Percentiles rank a stretch among this genome's conserved stretches.
phyloP scores from a whole-genome alignment of 2,329 filamentous ascomycete species.

The Alternaria arbusti region DNA sequence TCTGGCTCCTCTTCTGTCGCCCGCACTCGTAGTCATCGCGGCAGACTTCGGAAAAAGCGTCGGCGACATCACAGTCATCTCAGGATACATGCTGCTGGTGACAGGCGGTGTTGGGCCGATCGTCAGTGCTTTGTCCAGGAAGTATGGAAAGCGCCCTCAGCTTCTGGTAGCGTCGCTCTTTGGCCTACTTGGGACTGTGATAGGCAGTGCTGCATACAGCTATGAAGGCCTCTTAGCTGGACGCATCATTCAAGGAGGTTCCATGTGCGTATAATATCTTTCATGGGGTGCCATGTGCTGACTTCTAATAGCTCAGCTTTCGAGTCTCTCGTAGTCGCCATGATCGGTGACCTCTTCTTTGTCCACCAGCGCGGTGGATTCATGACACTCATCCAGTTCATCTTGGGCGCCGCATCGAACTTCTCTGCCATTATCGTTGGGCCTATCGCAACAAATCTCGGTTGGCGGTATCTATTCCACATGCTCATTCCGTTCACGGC shows the following conservation, averaged over 20 bases:
- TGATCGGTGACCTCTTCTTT: slow-evolving; percentile 47
- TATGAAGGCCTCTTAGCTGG: slow-evolving; percentile 42
- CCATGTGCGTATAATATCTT: slow-evolving; percentile 12
- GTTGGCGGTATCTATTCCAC: slow-evolving; percentile 53
- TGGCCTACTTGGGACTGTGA: slow-evolving; percentile 37
- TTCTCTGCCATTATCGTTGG: slow-evolving; percentile 47
- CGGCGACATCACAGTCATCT: slow-evolving; percentile 45
- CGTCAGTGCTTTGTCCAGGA: slow-evolving; percentile 39
- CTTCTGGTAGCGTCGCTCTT: slow-evolving; percentile 41
- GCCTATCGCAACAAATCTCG: slow-evolving; percentile 43
- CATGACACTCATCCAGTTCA: slow-evolving; percentile 46
- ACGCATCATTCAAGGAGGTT: slow-evolving; percentile 43
- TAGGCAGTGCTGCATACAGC: slow-evolving; percentile 33
- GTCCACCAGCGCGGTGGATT: slow-evolving; percentile 46
- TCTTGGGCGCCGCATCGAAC: slow-evolving; percentile 45
- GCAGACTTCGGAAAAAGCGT: slow-evolving; percentile 34
- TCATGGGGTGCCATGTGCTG: slow-evolving; percentile 17
- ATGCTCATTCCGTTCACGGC: slow-evolving; percentile 57
- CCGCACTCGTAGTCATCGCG: slow-evolving; percentile 44
- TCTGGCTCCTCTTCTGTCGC: slow-evolving; percentile 43
- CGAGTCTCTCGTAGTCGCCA: slow-evolving; percentile 44
- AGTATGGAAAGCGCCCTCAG: slow-evolving; percentile 42
- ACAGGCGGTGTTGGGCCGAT: slow-evolving; percentile 43
- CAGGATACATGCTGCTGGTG: slow-evolving; percentile 48
- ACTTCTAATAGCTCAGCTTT: slow-evolving; percentile 37